phyloP scores from a whole-genome alignment of 73 alveolate species.

The Paramecium pentaurelia region DNA sequence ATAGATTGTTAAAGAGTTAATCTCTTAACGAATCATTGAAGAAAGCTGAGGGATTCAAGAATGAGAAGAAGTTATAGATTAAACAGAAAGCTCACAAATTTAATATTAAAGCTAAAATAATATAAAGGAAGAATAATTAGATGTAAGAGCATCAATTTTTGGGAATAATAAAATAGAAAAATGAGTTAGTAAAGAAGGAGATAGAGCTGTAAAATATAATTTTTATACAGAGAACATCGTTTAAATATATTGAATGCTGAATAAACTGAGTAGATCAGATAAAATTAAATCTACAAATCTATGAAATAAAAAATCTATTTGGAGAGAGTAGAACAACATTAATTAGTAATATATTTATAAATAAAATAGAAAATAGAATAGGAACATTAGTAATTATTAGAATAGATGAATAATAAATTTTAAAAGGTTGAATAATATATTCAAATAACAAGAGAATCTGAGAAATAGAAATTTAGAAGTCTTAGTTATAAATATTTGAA shows the following conservation, averaged over 20 bases:
- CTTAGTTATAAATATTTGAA: neutral
- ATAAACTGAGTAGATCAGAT: neutral
- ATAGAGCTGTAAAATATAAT: neutral
- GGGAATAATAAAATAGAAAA: neutral
- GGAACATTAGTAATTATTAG: neutral
- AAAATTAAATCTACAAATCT: neutral
- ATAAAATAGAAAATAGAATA: neutral
- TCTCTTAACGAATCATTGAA: constrained; percentile 5
- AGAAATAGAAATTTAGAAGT: neutral
- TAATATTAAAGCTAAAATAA: neutral
- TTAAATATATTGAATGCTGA: neutral
- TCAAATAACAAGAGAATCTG: neutral
- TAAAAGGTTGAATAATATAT: neutral
- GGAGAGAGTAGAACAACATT: neutral
- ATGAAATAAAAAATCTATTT: neutral
- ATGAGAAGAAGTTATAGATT: neutral
- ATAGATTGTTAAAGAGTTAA: neutral
- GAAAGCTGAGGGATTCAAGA: neutral
- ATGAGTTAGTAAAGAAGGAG: neutral
- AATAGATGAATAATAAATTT: neutral
- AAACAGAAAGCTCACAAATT: neutral
- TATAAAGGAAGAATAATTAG: neutral
- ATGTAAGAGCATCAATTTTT: neutral
- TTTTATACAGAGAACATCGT: neutral
- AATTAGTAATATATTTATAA: neutral